phyloP scores from a whole-genome alignment of 371 early-diverging fungal genomes.

The Batkoa obscura region DNA sequence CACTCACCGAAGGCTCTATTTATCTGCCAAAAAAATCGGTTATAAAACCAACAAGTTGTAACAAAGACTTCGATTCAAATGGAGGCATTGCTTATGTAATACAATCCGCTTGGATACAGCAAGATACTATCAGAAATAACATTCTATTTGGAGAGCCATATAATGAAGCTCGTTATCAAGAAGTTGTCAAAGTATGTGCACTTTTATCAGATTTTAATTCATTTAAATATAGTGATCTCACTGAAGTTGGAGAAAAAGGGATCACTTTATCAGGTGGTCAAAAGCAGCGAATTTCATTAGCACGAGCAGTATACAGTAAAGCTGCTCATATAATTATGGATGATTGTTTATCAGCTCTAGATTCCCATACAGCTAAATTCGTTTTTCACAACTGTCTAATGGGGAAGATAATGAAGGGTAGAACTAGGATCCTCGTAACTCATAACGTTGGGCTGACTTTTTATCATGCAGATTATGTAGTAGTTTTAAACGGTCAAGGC shows the following conservation, averaged over 20 bases:
- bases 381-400: constrained; percentile 47
- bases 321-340: constrained; percentile 55
- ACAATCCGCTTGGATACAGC: constrained; percentile 73
- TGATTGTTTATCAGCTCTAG: constrained; percentile 66
- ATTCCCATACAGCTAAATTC: constrained; percentile 75
- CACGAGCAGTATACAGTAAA: constrained; percentile 63
- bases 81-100: constrained; percentile 53
- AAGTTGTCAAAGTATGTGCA: constrained; percentile 39
- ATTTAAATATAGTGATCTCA: constrained; percentile 68
- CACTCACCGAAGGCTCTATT: constrained; percentile 22
- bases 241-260: constrained; percentile 82
- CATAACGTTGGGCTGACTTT: constrained; percentile 71
- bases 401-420: constrained; percentile 41
- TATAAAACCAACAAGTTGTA: constrained; percentile 1
- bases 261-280: constrained; percentile 58
- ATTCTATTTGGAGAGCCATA: constrained; percentile 61
- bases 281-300: constrained; percentile 61
- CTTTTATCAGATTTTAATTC: constrained; percentile 53
- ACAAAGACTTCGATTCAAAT: constrained; percentile 17
- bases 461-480: constrained; percentile 34
- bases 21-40: constrained; percentile 18
- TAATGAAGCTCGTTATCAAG: constrained; percentile 37
- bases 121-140: constrained; percentile 65
- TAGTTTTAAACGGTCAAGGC: constrained; percentile 37
- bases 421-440: constrained; percentile 73